Evolutionary conservation across 208 protist species (phyloP).

Genomic region (Leishmania guyanensis): DNA sequence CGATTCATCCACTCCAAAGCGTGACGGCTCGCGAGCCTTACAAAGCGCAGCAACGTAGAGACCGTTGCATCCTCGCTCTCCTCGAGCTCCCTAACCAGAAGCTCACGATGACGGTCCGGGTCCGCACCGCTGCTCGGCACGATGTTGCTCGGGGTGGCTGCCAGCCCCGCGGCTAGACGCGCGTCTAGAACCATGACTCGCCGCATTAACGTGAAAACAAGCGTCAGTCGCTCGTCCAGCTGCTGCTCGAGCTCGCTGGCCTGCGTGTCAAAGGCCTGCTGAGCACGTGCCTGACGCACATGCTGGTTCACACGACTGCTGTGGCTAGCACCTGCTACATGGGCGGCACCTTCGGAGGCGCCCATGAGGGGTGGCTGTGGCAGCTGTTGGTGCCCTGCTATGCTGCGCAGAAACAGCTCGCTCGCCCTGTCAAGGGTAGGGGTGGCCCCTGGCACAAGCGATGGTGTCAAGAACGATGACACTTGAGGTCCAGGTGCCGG

Average conservation of each 20-base stretch:
- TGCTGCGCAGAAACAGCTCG: neutral
- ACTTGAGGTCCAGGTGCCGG: neutral
- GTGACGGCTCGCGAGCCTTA: constrained; percentile 26
- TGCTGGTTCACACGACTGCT: constrained; percentile 21
- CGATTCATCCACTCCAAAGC: constrained; percentile 71
- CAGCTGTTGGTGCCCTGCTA: neutral
- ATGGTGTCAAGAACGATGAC: neutral
- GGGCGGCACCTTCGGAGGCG: neutral
- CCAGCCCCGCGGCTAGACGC: neutral
- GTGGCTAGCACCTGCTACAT: neutral
- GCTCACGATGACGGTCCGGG: constrained; percentile 6
- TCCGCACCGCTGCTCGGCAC: neutral
- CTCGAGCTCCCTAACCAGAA: constrained; percentile 25
- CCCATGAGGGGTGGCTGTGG: neutral
- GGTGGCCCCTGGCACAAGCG: neutral
- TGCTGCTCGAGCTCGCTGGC: constrained; percentile 7
- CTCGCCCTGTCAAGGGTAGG: constrained; percentile 1
- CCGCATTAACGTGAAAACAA: constrained; percentile 32
- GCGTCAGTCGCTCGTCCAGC: constrained; percentile 23
- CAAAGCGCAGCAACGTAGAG: constrained; percentile 20
- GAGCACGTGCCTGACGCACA: constrained; percentile 24
- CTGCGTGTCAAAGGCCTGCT: constrained; percentile 24
- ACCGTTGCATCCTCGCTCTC: constrained; percentile 23
- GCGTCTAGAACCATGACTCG: constrained; percentile 34
- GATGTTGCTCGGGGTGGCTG: neutral